phyloP scores from a whole-genome alignment of 1,139 yeast genomes.

The Eremothecium gossypii region DNA sequence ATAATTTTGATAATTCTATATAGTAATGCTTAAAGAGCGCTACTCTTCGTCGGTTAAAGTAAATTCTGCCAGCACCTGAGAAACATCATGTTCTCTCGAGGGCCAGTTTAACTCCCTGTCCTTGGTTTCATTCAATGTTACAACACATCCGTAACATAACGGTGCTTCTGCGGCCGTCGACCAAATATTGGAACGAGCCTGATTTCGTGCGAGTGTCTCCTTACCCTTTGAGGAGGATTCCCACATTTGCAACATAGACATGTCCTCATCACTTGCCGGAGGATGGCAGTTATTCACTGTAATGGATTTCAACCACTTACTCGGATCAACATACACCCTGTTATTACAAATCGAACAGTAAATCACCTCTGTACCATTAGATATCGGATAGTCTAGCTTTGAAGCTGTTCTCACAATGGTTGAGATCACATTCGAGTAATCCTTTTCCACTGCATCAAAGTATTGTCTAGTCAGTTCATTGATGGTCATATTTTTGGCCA shows the following conservation, averaged over 20 bases:
- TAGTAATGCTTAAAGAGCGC: not conserved
- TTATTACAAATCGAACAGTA: conserved; percentile 47
- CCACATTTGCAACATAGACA: conserved; percentile 32
- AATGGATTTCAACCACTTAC: conserved; percentile 61
- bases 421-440: conserved; percentile 84
- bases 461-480: conserved; percentile 71
- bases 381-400: conserved; percentile 52
- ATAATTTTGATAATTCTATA: not conserved
- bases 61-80: conserved; percentile 42
- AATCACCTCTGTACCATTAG: conserved; percentile 7
- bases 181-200: conserved; percentile 14
- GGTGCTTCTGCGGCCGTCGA: conserved; percentile 22
- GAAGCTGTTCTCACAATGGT: conserved; percentile 89
- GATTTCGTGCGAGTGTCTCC: conserved; percentile 10
- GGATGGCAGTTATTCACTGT: conserved; percentile 58
- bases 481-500: conserved; percentile 64
- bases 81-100: conserved; percentile 27
- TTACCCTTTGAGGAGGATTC: conserved; percentile 16
- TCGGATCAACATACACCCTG: conserved; percentile 46
- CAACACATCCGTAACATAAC: conserved; percentile 74
- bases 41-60: conserved; percentile 37
- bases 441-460: conserved; percentile 64
- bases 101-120: conserved; percentile 50
- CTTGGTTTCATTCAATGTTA: conserved; percentile 42
- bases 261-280: conserved; percentile 42